Percentiles rank a stretch among this genome's conserved stretches.
These are phyloP conservation scores for Candida hispaniensis DNA, from an alignment of 805 yeast genomes.

Conservation along the genomic window DNA sequence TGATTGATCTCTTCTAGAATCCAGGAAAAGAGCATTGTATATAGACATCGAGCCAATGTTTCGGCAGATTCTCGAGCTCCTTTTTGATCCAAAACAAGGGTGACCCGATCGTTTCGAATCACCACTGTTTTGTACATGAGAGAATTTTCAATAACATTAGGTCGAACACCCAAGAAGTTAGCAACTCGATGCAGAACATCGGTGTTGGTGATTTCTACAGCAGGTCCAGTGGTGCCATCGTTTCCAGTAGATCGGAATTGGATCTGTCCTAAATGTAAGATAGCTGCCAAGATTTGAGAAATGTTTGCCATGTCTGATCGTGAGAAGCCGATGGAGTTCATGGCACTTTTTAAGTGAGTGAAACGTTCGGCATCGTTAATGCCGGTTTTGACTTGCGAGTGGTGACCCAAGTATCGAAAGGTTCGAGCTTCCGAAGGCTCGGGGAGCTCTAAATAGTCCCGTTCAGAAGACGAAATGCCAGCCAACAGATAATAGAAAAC, in stretches of 20 bases:
- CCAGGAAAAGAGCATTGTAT: constrained; percentile 32
- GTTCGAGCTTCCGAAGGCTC: constrained; percentile 28
- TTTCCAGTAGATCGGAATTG: constrained; percentile 28
- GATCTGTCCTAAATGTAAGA: constrained; percentile 36
- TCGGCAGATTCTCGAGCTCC: constrained; percentile 36
- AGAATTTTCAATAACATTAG: constrained; percentile 31
- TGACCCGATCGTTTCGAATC: constrained; percentile 32
- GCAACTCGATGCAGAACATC: constrained; percentile 30
- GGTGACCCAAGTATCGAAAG: constrained; percentile 37
- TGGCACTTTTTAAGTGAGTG: constrained; percentile 38
- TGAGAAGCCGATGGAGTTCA: constrained; percentile 39
- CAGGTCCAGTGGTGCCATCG: constrained; percentile 29
- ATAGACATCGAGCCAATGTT: constrained; percentile 33
- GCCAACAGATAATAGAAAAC: constrained; percentile 46
- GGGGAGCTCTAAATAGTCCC: constrained; percentile 34
- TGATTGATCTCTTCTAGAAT: constrained; percentile 31
- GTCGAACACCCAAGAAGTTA: constrained; percentile 32
- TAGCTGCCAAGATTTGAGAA: constrained; percentile 38
- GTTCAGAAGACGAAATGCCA: constrained; percentile 36
- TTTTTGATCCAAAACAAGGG: constrained; percentile 32
- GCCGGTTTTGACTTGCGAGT: constrained; percentile 33
- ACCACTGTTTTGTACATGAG: constrained; percentile 32
- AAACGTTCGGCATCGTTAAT: constrained; percentile 42
- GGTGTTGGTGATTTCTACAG: constrained; percentile 30
- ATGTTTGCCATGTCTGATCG: constrained; percentile 39